Percentiles rank a stretch among this genome's conserved stretches.
Evolutionary conservation across 495 filamentous ascomycete species (phyloP).

Genomic region (Pyrenula massariospora): DNA sequence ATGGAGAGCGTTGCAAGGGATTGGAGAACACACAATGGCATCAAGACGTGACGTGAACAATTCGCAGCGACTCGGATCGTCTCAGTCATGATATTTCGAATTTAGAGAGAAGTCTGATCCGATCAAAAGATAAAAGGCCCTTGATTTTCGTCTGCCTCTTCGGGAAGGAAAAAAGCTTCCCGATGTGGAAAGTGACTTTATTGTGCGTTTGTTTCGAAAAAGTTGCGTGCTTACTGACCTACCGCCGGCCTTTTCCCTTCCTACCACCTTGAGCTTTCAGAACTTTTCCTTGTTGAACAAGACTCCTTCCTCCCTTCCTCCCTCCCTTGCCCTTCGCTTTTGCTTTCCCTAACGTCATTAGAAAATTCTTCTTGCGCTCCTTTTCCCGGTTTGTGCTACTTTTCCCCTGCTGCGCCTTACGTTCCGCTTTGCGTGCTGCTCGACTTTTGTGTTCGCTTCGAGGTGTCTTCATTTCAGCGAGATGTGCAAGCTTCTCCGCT

Average conservation of each 20-base stretch:
- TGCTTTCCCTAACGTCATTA: constrained; percentile 96
- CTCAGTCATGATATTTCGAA: no score
- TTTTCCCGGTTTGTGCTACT: constrained; percentile 98
- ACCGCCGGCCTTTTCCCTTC: constrained; percentile 47
- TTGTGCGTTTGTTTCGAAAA: no score
- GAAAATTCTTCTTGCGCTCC: constrained; percentile 87
- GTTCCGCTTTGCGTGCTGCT: constrained; percentile 66
- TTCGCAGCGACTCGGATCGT: no score
- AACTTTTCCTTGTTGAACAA: constrained; percentile 67
- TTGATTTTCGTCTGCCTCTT: no score
- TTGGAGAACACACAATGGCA: constrained; percentile 15
- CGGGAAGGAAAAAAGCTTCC: no score
- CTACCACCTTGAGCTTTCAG: constrained; percentile 77
- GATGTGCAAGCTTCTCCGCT: constrained; percentile 70
- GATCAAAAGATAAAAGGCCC: no score
- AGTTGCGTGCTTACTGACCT: no score
- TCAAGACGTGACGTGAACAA: no score
- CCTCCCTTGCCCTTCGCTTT: constrained; percentile 69
- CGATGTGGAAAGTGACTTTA: no score
- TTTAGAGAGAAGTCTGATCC: no score
- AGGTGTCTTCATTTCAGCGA: constrained; percentile 61
- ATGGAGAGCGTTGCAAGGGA: constrained; percentile 24
- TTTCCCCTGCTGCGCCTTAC: constrained; percentile 79
- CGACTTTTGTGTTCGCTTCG: constrained; percentile 70
- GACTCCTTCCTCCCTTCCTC: constrained; percentile 38